Evolutionary conservation across 2,329 filamentous ascomycete genomes (phyloP), one percentile per base, ranked within the genome.

Genomic region (Chalaropsis thielavioides): DNA sequence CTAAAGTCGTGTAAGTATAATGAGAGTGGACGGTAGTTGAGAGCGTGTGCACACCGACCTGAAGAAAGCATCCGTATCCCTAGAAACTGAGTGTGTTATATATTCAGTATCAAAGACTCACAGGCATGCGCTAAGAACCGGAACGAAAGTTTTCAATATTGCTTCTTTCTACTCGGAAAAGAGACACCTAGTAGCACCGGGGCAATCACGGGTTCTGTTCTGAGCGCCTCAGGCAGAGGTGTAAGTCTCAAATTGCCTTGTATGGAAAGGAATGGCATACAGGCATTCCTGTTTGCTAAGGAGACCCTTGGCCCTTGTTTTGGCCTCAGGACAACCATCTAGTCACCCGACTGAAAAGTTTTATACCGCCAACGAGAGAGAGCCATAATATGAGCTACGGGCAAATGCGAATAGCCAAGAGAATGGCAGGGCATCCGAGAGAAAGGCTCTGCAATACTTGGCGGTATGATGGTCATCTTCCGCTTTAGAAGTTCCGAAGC

Each of bases 251-350:
- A 19, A 38, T 35, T 58, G 24, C 27, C 54, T 10, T 17, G 7
- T 17, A 38, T 58, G 24, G 27, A 10, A 58, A 58, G 54, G 54
- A 58, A 27, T 46, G 19, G 13, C 43, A 5, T 4, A 3, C 19
- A n/a, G 5, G 15, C 8, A 46, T 35, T 35, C 24, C n/a, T 8
- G 13, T 10, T 17, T 58, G 31, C 54, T 35, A 58, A 22, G 13
- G 54, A 58, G 15, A 31, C 35, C 17, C 7, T 35, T 58, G n/a
- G n/a, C 31, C 27, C 27, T 4, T 4, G 13, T 61, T 61, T 40
- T 24, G 58, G 58, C 58, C 58, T 61, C 58, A 61, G 58, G 58
- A 61, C 58, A 58, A 17, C 24, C 6, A 35, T 19, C 11, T 58
- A 17, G 54, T 58, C 54, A 58, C n/a, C 13, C 1, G 54, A 22